These are phyloP conservation scores for Pisolithus orientalis DNA, from an alignment of 768 basidiomycete genomes.

Conservation along the genomic window DNA sequence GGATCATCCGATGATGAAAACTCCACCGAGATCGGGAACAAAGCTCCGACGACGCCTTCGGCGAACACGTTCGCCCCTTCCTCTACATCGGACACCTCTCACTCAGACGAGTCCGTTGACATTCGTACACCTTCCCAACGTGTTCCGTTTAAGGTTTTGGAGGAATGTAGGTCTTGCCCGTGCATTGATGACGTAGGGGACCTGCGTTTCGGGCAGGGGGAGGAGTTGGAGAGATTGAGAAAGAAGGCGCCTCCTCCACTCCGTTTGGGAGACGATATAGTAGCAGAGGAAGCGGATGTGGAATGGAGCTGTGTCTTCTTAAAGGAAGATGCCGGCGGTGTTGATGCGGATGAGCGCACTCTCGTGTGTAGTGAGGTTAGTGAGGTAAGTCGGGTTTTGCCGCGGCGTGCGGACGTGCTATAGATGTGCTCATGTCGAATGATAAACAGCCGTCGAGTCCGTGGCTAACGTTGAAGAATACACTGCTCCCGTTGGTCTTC, in stretches of 20 bases:
- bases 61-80: conserved; percentile 6
- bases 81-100: conserved; percentile 2
- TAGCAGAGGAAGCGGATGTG: neutral
- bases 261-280: neutral
- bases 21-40: neutral
- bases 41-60: conserved; percentile 6
- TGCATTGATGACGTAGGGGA: neutral
- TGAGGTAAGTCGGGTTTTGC: neutral
- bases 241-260: conserved; percentile 2
- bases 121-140: conserved; percentile 1
- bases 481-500: too few relatives aligned
- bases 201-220: too few relatives aligned
- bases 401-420: too few relatives aligned
- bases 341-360: neutral
- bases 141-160: neutral
- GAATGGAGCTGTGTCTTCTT: neutral
- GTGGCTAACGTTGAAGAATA: too few relatives aligned
- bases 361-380: neutral
- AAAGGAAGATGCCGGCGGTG: neutral
- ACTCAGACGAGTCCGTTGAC: conserved; percentile 4
- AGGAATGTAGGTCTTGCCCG: neutral
- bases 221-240: neutral
- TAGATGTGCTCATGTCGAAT: neutral
- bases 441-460: neutral
- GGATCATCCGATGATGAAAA: neutral